Evolutionary conservation across 257 asterid species (phyloP).

Genomic region (Osmanthus fragrans): DNA sequence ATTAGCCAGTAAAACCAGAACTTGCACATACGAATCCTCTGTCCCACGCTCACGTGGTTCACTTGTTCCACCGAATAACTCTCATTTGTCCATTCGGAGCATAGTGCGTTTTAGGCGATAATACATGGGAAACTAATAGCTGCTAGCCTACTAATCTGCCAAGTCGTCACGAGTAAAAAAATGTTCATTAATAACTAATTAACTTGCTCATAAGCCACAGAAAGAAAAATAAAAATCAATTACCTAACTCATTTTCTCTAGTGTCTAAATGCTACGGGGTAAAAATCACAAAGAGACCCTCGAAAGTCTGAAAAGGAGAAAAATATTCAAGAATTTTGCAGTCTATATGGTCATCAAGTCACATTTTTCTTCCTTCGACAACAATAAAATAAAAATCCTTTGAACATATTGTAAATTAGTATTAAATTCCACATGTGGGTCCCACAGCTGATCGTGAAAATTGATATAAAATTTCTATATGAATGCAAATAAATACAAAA

Average conservation of each 20-base stretch:
- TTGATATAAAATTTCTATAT: background rate
- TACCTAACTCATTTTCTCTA: background rate
- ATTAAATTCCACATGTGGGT: background rate
- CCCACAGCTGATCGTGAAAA: conserved; percentile 7
- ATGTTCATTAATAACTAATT: background rate
- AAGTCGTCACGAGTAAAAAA: background rate
- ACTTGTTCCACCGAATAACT: background rate
- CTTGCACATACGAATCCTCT: background rate
- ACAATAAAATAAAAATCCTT: background rate
- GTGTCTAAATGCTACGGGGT: background rate
- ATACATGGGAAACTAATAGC: background rate
- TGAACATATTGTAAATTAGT: background rate
- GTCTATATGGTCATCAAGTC: background rate
- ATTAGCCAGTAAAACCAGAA: background rate
- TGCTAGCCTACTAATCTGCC: background rate
- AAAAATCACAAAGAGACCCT: background rate
- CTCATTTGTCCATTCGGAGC: background rate
- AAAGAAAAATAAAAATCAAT: background rate
- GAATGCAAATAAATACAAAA: background rate
- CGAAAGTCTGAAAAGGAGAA: background rate
- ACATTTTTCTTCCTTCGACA: background rate
- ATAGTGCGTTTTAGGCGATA: background rate
- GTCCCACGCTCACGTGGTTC: background rate
- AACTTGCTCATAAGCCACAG: background rate
- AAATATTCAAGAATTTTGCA: background rate